Evolutionary conservation across 768 basidiomycete species (phyloP).

Genomic region (Floccularia luteovirens): DNA sequence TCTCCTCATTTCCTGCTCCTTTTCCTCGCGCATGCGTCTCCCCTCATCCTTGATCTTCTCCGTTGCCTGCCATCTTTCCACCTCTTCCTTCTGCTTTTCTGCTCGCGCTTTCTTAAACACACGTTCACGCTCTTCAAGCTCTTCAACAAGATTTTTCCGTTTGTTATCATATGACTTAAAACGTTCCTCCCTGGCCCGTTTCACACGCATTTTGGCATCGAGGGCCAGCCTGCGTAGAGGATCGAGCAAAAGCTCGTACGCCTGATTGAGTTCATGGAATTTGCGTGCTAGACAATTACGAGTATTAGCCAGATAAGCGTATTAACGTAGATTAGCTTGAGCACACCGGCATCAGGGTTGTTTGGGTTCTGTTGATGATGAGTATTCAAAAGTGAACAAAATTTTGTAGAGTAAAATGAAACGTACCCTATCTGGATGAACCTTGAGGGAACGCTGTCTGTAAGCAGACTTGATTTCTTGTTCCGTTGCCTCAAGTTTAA

Average conservation of each 20-base stretch:
- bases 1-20: slow-evolving; percentile 41
- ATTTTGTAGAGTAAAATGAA: slow-evolving; percentile 2
- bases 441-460: slow-evolving; percentile 71
- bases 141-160: slow-evolving; percentile 66
- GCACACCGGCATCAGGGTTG: slow-evolving; percentile 71
- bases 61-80: slow-evolving; percentile 47
- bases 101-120: slow-evolving; percentile 65
- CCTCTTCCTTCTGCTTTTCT: slow-evolving; percentile 56
- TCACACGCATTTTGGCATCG: slow-evolving; percentile 70
- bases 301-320: no score
- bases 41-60: slow-evolving; percentile 76
- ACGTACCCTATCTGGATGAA: slow-evolving; percentile 80
- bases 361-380: slow-evolving; percentile 56
- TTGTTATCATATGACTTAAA: slow-evolving; percentile 66
- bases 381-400: slow-evolving; percentile 8
- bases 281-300: slow-evolving; percentile 50
- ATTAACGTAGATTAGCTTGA: not conserved
- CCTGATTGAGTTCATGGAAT: slow-evolving; percentile 79
- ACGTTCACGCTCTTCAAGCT: slow-evolving; percentile 72
- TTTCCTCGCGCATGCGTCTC: slow-evolving; percentile 56
- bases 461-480: slow-evolving; percentile 77
- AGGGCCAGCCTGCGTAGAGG: slow-evolving; percentile 71
- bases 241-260: slow-evolving; percentile 76
- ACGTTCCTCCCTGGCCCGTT: slow-evolving; percentile 62
- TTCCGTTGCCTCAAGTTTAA: slow-evolving; percentile 61